A percentile compares a stretch with the other conserved stretches of the same genome.
Conservation (phyloP, 2,329 filamentous ascomycete genomes). For the Ascochyta fabae region DNA sequence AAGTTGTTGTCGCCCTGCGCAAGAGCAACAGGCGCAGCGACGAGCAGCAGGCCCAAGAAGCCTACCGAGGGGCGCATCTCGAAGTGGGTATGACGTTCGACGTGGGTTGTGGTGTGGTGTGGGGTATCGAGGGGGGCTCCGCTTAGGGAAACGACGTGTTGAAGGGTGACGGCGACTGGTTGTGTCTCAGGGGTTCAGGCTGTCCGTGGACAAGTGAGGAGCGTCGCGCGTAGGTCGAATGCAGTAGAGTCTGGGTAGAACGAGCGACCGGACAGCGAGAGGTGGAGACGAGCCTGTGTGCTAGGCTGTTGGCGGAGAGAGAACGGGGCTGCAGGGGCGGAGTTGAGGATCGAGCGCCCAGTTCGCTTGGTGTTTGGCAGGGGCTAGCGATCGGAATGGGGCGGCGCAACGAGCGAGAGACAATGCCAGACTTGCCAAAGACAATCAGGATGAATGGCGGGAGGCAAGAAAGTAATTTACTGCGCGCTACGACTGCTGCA, state of each 20-base stretch:
- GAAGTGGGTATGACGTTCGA: slow-evolving; percentile 22
- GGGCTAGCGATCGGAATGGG: slow-evolving; percentile 33
- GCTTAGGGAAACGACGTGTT: slow-evolving; percentile 34
- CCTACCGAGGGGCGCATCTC: slow-evolving; percentile 41
- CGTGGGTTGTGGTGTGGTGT: slow-evolving; percentile 16
- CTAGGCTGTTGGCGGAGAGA: slow-evolving; percentile 30
- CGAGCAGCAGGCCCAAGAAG: slow-evolving; percentile 40
- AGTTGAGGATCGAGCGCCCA: slow-evolving; percentile 27
- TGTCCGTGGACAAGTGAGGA: slow-evolving; percentile 16
- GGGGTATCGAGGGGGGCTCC: slow-evolving; percentile 14
- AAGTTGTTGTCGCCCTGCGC: slow-evolving; percentile 39
- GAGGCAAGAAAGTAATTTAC: not conserved
- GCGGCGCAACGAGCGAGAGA: slow-evolving; percentile 13
- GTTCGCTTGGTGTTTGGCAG: slow-evolving; percentile 15
- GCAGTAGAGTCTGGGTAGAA: slow-evolving; percentile 33
- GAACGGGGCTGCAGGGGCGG: slow-evolving; percentile 29
- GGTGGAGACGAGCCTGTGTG: slow-evolving; percentile 26
- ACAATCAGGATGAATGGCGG: not conserved
- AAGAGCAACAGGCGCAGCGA: slow-evolving; percentile 38
- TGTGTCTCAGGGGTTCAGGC: slow-evolving; percentile 30
- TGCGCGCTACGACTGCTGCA: not conserved
- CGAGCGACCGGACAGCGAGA: slow-evolving; percentile 42
- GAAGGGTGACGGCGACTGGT: slow-evolving; percentile 21
- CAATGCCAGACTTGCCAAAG: not conserved
- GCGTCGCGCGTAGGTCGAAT: slow-evolving; percentile 7